phyloP scores from a whole-genome alignment of 2,329 filamentous ascomycete genomes.

The Zasmidium angulare region DNA sequence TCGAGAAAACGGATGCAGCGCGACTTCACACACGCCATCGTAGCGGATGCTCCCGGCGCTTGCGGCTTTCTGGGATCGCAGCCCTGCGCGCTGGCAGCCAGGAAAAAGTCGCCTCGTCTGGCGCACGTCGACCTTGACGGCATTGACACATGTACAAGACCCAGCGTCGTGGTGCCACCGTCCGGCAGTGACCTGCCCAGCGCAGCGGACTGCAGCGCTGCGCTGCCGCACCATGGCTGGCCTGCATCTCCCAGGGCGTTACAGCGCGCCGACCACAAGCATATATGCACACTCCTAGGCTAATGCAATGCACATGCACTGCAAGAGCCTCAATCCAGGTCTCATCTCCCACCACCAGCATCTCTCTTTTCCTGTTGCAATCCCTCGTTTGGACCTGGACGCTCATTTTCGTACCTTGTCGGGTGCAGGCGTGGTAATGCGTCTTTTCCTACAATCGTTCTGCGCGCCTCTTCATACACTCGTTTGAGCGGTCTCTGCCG shows the following conservation, averaged over 20 bases:
- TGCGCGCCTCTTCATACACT: slow-evolving; percentile 34
- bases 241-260: slow-evolving; percentile 10
- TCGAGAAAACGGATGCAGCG: background rate
- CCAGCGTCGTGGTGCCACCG: background rate
- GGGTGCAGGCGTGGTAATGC: slow-evolving; percentile 26
- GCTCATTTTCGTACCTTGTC: slow-evolving; percentile 22
- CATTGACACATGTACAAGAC: background rate
- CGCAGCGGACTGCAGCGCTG: slow-evolving; percentile 3
- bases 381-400: slow-evolving; percentile 14
- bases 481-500: slow-evolving; percentile 26
- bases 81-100: background rate
- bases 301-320: slow-evolving; percentile 17
- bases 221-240: slow-evolving; percentile 1
- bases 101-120: background rate
- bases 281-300: slow-evolving; percentile 15
- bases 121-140: background rate
- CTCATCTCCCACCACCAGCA: slow-evolving; percentile 23
- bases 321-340: slow-evolving; percentile 23
- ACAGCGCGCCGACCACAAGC: slow-evolving; percentile 13
- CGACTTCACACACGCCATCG: too few relatives aligned
- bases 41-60: too few relatives aligned
- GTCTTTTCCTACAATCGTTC: slow-evolving; percentile 26
- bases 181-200: background rate
- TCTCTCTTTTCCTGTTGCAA: slow-evolving; percentile 21
- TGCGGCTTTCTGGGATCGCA: background rate